Conservation (phyloP, 2,329 filamentous ascomycete genomes). For the Aspergillus spinulosporus region DNA sequence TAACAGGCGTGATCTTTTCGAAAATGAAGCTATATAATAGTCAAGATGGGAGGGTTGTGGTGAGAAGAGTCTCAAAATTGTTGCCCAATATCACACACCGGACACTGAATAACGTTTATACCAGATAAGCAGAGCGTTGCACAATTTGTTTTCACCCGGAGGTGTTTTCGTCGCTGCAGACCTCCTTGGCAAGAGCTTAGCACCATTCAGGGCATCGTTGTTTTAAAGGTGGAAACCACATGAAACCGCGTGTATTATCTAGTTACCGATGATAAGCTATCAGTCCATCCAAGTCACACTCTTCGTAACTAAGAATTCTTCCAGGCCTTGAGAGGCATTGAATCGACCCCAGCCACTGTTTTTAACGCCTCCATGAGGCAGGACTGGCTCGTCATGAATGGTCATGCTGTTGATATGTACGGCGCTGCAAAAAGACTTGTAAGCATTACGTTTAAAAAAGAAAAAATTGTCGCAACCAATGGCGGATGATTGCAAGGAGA, state of each 20-base stretch:
- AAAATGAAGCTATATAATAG: not conserved
- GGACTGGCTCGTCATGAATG: constrained; percentile 60
- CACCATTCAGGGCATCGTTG: not conserved
- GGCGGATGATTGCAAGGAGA: not conserved
- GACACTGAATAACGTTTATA: not conserved
- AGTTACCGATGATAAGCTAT: not conserved
- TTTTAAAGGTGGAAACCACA: not conserved
- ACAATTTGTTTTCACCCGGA: not conserved
- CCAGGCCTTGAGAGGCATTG: constrained; percentile 53
- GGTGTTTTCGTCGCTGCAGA: not conserved
- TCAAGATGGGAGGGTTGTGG: not conserved
- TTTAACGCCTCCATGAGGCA: constrained; percentile 66
- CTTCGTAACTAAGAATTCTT: constrained; percentile 64
- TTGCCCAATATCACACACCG: not conserved
- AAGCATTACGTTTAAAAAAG: not conserved
- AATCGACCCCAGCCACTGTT: constrained; percentile 62
- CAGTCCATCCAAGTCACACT: constrained; percentile 59
- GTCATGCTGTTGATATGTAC: constrained; percentile 68
- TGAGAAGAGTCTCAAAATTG: not conserved
- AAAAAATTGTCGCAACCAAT: too few species aligned
- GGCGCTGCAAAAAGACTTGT: constrained; percentile 26
- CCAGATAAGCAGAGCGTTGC: not conserved
- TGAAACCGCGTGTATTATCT: not conserved
- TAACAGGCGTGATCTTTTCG: too few species aligned
- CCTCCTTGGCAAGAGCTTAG: not conserved